These are phyloP conservation scores for Stropharia rugosoannulata DNA, from an alignment of 768 basidiomycete species.

Conservation along the genomic window DNA sequence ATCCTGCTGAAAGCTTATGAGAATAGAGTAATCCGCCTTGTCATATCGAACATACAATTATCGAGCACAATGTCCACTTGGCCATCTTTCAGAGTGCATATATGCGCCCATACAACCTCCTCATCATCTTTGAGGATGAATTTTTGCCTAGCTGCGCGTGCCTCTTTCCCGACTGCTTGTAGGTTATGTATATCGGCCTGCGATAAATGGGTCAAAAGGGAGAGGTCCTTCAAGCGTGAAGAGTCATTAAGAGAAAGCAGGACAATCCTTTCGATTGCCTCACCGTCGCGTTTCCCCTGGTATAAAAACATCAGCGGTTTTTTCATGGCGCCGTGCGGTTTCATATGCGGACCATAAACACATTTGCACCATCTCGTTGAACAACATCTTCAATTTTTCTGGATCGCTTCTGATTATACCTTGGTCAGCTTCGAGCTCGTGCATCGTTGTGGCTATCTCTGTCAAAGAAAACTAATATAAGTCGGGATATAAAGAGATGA, in stretches of 20 bases:
- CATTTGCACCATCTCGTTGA: constrained; percentile 88
- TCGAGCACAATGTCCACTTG: constrained; percentile 89
- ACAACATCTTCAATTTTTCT: constrained; percentile 60
- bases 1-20: constrained; percentile 61
- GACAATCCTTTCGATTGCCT: constrained; percentile 12
- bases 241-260: neutral
- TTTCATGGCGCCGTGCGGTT: neutral
- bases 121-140: constrained; percentile 89
- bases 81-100: constrained; percentile 52
- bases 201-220: constrained; percentile 83
- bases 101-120: constrained; percentile 66
- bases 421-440: constrained; percentile 48
- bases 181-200: constrained; percentile 80
- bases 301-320: neutral
- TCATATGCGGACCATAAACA: constrained; percentile 73
- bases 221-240: constrained; percentile 64
- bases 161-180: constrained; percentile 81
- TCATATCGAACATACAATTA: constrained; percentile 57
- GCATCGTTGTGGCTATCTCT: constrained; percentile 78
- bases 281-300: constrained; percentile 94
- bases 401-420: constrained; percentile 42
- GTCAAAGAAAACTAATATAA: neutral
- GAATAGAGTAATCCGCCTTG: neutral
- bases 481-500: neutral
- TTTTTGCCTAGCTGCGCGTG: constrained; percentile 70